phyloP scores from a whole-genome alignment of 164 flowering plant genomes.

The Taxillus chinensis region DNA sequence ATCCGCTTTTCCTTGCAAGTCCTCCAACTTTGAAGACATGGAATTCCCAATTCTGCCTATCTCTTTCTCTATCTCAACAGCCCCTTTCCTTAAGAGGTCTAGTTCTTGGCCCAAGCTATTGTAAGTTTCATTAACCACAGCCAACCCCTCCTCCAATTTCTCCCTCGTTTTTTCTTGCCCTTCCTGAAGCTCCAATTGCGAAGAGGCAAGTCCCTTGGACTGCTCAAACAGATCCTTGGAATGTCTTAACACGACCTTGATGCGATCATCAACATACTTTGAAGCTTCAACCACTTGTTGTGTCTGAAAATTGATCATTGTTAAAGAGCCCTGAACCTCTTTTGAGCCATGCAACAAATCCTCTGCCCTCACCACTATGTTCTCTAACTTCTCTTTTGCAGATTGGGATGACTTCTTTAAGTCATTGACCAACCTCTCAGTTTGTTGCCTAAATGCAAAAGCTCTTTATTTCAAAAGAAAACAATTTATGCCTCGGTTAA shows the following conservation, averaged over 20 bases:
- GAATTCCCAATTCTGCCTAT: slow-evolving; percentile 44
- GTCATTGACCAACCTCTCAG: slow-evolving; percentile 74
- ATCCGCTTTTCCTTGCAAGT: slow-evolving; percentile 55
- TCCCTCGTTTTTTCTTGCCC: slow-evolving; percentile 55
- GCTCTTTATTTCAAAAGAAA: slow-evolving; percentile 30
- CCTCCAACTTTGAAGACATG: slow-evolving; percentile 54
- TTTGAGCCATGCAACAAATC: slow-evolving; percentile 34
- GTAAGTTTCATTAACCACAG: slow-evolving; percentile 39
- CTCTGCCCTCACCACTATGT: slow-evolving; percentile 44
- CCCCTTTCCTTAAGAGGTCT: slow-evolving; percentile 29
- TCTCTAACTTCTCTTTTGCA: slow-evolving; percentile 50
- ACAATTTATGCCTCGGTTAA: not conserved
- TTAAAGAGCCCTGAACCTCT: slow-evolving; percentile 41
- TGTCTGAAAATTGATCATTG: slow-evolving; percentile 33
- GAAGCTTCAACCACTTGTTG: slow-evolving; percentile 43
- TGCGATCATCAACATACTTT: slow-evolving; percentile 29
- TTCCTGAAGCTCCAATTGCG: slow-evolving; percentile 47
- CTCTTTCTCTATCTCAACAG: slow-evolving; percentile 56
- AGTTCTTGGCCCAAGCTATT: slow-evolving; percentile 43
- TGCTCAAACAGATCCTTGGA: slow-evolving; percentile 47
- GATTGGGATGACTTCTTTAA: slow-evolving; percentile 43
- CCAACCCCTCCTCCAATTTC: slow-evolving; percentile 50
- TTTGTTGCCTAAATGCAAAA: slow-evolving; percentile 49
- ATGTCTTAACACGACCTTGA: slow-evolving; percentile 29
- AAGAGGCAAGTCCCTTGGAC: slow-evolving; percentile 37